Evolutionary conservation across 768 basidiomycete species (phyloP).

Genomic region (Tulasnella sp.): DNA sequence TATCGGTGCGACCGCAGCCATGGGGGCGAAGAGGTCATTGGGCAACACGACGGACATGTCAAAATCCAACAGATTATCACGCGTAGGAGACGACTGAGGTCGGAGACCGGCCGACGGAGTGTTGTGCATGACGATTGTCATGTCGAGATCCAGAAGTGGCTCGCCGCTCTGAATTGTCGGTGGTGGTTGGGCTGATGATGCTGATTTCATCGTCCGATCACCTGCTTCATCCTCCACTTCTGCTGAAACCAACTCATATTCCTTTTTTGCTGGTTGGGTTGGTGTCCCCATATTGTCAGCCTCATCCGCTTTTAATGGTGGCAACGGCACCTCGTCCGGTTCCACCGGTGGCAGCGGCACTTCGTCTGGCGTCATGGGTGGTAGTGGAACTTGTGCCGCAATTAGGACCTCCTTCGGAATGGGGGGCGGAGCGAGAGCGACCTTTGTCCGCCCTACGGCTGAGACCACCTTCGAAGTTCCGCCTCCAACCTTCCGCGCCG

Average conservation of each 20-base stretch:
- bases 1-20: not conserved
- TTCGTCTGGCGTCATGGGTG: not conserved
- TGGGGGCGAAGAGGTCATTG: not conserved
- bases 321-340: not conserved
- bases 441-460: not conserved
- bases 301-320: no score
- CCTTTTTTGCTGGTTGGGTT: not conserved
- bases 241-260: not conserved
- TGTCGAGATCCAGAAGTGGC: not conserved
- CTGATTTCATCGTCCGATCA: no score
- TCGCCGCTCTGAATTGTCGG: not conserved
- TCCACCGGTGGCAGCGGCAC: not conserved
- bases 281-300: not conserved
- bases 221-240: not conserved
- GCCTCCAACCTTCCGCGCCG: not conserved
- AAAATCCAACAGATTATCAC: constrained; percentile 7
- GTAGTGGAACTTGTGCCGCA: constrained; percentile 4
- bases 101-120: not conserved
- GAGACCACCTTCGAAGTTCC: no score
- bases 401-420: constrained; percentile 4
- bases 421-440: not conserved
- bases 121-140: not conserved
- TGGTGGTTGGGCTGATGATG: no score
- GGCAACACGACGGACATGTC: constrained; percentile 6
- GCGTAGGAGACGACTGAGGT: not conserved